Base-by-base conservation (phyloP, 106 monocot genomes). In the Phalaenopsis equestris region DNA sequence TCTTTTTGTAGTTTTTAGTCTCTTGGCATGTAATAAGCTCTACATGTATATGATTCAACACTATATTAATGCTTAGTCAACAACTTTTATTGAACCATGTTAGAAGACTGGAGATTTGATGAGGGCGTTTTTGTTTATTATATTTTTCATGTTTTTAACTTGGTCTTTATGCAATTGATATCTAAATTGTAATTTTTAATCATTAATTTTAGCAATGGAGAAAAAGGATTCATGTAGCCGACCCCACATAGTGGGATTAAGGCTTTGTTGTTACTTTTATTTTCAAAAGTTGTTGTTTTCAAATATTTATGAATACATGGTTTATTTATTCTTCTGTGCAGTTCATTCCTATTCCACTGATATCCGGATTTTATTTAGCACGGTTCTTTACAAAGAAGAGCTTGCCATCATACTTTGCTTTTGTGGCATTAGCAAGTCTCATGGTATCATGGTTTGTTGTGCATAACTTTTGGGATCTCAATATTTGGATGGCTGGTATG, bases 401-500 rank as follows among this genome's bases (percentile, higher is more conserved):
- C 77, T 55, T 95, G 68, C 80, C 90, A 17, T 99, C 94, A 17
- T 99, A 83, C 78, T 83, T 94, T 74, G 75, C 84, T 30, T 99
- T 91, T 78, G 94, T 91, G 0, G 42, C 85, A 65, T 81, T 99
- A 49, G 92, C 90, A 80, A 95, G 91, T 80, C 82, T 95, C 75
- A 93, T 99, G 91, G 90, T 93, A n/a, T 84, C 84, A 57, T 99
- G 98, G 98, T 99, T 99, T 95, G 88, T 99, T 45, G 75, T 91
- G 41, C 92, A 91, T 77, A 94, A 99, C 77, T 99, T 84, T 72
- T 99, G 98, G 98, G 94, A 92, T 86, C 94, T 99, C 42, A 99
- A 91, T 86, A 99, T 99, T 73, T 99, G 98, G 98, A 84, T 95
- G 79, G 92, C 93, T 77, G 94, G 94, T 65, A 99, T 99, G 94